phyloP scores from a whole-genome alignment of 2,329 filamentous ascomycete species.

The Epichloe bromicola region DNA sequence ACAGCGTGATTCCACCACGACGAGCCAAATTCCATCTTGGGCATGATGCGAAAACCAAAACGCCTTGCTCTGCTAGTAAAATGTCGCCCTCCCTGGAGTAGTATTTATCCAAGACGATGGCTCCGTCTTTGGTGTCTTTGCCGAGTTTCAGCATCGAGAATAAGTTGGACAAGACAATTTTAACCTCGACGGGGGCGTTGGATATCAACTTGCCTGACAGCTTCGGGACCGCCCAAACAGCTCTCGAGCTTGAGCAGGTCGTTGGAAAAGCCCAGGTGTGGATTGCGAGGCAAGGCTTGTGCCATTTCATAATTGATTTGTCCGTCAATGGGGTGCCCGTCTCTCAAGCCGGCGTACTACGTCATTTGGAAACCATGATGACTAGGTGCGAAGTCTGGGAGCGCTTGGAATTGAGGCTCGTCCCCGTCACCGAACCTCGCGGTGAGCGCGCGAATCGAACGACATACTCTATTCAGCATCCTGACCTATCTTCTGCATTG shows the following conservation, averaged over 20 bases:
- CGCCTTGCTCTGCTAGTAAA: not conserved
- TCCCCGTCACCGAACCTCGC: constrained; percentile 5
- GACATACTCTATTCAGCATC: constrained; percentile 24
- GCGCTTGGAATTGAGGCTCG: constrained; percentile 17
- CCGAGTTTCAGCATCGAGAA: constrained; percentile 13
- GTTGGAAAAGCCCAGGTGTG: constrained; percentile 17
- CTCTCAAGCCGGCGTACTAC: constrained; percentile 5
- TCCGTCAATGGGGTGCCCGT: constrained; percentile 10
- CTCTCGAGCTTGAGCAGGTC: constrained; percentile 13
- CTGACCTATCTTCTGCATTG: constrained; percentile 19
- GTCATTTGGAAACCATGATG: constrained; percentile 11
- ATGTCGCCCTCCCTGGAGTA: not conserved
- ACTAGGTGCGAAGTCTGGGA: constrained; percentile 17
- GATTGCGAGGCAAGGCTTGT: constrained; percentile 19
- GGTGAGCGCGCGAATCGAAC: constrained; percentile 10
- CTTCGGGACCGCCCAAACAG: constrained; percentile 6
- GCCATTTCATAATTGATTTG: constrained; percentile 17
- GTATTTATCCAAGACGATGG: constrained; percentile 2
- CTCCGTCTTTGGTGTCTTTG: constrained; percentile 10
- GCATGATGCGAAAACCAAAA: not conserved
- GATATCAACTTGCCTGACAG: constrained; percentile 13
- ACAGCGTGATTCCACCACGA: no score
- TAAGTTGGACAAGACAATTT: constrained; percentile 11
- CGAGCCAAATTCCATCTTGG: not conserved
- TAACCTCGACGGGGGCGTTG: constrained; percentile 15